Conservation (phyloP, 2,329 filamentous ascomycete species). For the Chaetomium strumarium region DNA sequence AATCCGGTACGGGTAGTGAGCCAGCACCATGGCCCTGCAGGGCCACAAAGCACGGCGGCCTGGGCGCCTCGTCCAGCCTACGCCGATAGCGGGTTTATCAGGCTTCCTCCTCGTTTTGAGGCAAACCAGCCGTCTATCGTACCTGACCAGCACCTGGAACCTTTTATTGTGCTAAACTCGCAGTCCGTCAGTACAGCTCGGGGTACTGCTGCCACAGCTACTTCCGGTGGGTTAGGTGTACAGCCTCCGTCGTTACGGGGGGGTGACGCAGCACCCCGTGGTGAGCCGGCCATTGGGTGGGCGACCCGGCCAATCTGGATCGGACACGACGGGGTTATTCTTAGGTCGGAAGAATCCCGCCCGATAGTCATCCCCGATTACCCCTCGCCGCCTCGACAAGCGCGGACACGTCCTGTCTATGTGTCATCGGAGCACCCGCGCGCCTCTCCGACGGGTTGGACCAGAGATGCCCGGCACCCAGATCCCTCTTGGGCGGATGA, state of each 20-base stretch:
- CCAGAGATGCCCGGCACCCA: neutral
- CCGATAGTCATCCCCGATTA: conserved; percentile 17
- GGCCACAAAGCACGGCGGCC: neutral
- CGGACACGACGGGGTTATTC: conserved; percentile 11
- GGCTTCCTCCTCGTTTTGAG: conserved; percentile 18
- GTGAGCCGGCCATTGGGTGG: conserved; percentile 12
- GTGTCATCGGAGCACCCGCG: neutral
- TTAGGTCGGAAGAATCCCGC: conserved; percentile 18
- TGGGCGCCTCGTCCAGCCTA: conserved; percentile 1
- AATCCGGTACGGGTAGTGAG: neutral
- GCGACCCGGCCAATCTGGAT: conserved; percentile 18
- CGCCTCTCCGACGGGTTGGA: conserved; percentile 1
- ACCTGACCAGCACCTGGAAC: conserved; percentile 1
- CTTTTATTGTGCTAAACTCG: conserved; percentile 9
- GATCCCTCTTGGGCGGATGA: conserved; percentile 6
- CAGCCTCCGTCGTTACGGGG: conserved; percentile 2
- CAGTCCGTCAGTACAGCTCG: conserved; percentile 3
- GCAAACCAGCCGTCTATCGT: neutral
- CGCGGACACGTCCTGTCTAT: conserved; percentile 1
- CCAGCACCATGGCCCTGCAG: neutral
- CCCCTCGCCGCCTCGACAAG: neutral
- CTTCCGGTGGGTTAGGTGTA: neutral
- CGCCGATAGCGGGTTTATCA: conserved; percentile 20
- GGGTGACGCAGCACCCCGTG: conserved; percentile 1
- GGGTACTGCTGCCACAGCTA: neutral